Evolutionary conservation across 148 eudicot species (phyloP).

Genomic region (Hydrangea macrophylla): DNA sequence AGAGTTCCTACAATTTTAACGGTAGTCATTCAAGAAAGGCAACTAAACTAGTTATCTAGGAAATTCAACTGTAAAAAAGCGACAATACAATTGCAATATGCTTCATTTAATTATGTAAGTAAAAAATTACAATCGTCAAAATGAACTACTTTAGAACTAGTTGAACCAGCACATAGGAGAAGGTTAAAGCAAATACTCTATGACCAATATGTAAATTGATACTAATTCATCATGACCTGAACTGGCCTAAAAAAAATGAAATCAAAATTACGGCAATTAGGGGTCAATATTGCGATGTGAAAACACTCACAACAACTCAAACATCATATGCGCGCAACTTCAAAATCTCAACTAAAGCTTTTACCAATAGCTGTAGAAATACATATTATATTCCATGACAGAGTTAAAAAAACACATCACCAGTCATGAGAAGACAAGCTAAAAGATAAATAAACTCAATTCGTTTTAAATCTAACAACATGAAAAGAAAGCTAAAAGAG

Average conservation of each 20-base stretch:
- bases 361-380: slow-evolving; percentile 3
- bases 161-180: neutral
- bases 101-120: neutral
- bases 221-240: neutral
- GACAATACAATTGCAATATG: neutral
- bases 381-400: neutral
- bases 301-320: neutral
- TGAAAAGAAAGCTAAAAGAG: too few relatives aligned
- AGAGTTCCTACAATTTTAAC: neutral
- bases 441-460: too few relatives aligned
- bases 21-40: neutral
- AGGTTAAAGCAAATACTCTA: neutral
- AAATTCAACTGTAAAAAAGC: neutral
- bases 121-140: neutral
- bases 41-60: too few relatives aligned
- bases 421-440: neutral
- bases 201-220: neutral
- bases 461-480: too few relatives aligned
- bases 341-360: neutral
- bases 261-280: neutral
- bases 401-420: neutral
- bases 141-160: neutral
- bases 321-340: neutral
- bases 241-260: neutral
- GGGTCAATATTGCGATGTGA: neutral